Evolutionary conservation across 352 stramenopile species (phyloP).

Genomic region (Phytophthora chlamydospora): DNA sequence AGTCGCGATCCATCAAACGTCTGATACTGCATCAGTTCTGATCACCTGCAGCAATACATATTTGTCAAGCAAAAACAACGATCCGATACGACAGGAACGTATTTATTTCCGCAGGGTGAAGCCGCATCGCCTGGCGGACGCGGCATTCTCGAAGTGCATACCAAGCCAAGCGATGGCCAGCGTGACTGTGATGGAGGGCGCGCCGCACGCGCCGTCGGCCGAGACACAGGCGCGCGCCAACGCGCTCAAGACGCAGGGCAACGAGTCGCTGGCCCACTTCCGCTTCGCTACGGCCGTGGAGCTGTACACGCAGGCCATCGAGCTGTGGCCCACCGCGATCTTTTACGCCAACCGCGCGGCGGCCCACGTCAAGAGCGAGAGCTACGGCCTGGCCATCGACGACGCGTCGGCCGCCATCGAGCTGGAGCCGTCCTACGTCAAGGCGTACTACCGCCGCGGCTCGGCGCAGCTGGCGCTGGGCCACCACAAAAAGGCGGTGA

Average conservation of each 20-base stretch:
- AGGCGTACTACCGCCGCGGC: slow-evolving; percentile 98
- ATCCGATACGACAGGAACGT: too few species aligned
- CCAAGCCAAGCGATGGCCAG: slow-evolving; percentile 41
- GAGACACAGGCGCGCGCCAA: slow-evolving; percentile 69
- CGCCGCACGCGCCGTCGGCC: slow-evolving; percentile 63
- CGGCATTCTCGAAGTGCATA: slow-evolving; percentile 7
- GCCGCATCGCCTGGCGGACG: too few species aligned
- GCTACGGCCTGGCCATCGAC: slow-evolving; percentile 97
- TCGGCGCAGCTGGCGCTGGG: slow-evolving; percentile 96
- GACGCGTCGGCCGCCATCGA: slow-evolving; percentile 96
- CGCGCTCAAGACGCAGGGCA: slow-evolving; percentile 86
- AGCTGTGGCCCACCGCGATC: slow-evolving; percentile 88
- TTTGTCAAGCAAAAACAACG: too few species aligned
- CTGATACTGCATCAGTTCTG: slow-evolving; percentile 20
- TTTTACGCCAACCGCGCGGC: slow-evolving; percentile 96
- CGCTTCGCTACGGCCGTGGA: slow-evolving; percentile 84
- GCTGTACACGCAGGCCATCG: slow-evolving; percentile 91
- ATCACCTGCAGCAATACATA: too few species aligned
- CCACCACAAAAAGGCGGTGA: slow-evolving; percentile 96
- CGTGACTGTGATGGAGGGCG: slow-evolving; percentile 53
- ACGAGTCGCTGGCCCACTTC: slow-evolving; percentile 81
- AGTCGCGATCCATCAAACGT: slow-evolving; percentile 5
- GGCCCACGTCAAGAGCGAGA: slow-evolving; percentile 98
- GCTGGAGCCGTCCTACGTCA: slow-evolving; percentile 95
- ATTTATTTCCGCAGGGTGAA: too few species aligned